These are phyloP conservation scores for Buxus sempervirens DNA, from an alignment of 164 flowering plant species.

Conservation along the genomic window DNA sequence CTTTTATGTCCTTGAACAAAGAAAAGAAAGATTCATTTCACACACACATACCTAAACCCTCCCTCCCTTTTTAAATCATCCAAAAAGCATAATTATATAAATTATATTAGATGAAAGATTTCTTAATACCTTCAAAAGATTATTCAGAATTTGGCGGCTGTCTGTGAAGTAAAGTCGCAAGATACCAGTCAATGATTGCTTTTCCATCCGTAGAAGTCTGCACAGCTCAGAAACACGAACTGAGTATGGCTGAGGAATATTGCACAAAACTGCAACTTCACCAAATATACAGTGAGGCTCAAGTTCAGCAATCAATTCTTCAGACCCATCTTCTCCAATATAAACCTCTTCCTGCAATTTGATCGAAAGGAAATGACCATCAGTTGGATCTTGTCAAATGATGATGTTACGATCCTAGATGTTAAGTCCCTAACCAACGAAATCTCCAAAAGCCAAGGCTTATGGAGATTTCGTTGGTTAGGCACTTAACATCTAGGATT, in stretches of 20 bases:
- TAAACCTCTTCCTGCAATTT: slow-evolving; percentile 38
- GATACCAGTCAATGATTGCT: slow-evolving; percentile 32
- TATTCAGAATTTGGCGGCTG: slow-evolving; percentile 30
- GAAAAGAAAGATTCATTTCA: no score
- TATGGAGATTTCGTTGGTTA: no score
- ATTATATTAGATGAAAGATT: neutral
- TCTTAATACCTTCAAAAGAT: slow-evolving; percentile 35
- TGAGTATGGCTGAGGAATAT: slow-evolving; percentile 39
- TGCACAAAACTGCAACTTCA: slow-evolving; percentile 42
- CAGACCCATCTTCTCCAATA: slow-evolving; percentile 27
- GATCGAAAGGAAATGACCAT: neutral
- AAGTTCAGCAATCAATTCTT: slow-evolving; percentile 24
- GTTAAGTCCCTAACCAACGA: no score
- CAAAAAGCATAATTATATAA: no score
- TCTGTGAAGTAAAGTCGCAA: slow-evolving; percentile 36
- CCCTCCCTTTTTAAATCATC: no score
- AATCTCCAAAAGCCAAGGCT: no score
- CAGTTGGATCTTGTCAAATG: no score
- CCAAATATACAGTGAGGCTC: slow-evolving; percentile 32
- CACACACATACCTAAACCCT: no score
- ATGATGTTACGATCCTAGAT: no score
- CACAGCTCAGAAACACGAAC: slow-evolving; percentile 39
- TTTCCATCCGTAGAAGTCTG: slow-evolving; percentile 42
- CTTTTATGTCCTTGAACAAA: no score
- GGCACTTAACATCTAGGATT: no score